Base-by-base conservation (phyloP, 768 basidiomycete genomes). In the Lepiota venenata region DNA sequence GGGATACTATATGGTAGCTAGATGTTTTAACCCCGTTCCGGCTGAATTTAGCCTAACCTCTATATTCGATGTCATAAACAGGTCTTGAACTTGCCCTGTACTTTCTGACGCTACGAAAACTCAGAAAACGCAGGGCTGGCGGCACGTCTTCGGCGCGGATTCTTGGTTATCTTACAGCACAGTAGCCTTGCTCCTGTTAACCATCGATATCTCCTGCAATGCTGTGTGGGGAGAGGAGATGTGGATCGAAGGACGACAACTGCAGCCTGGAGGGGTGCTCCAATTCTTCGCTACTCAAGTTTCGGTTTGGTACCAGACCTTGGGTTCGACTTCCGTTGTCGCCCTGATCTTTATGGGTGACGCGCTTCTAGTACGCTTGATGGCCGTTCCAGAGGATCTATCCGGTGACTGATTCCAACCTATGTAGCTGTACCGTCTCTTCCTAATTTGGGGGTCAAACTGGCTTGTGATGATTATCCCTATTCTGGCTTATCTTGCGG, bases 281-380 rank as follows among this genome's bases (percentile, higher is more conserved):
- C 61, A 41, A 12, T 70, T 63, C 55, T 60, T 70, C 40, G 63
- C 42, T 6, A 57, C 55, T 15, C 61, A 68, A 32, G 61, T 61
- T 21, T 63, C 64, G 15, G 67, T 63, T 20, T 70, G 69, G 67
- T 70, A 68, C 50, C 62, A 70, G 37, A 68, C 67, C 6, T 44
- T 70, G 55, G 63, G 64, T 11, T 67, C 66, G 5, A 61, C 68
- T 3, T 52, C 63, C 9, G 65, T 63, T 3, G 66, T 67, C 6
- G 58, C 56, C 20, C 62, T 66, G 53, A 66, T 68, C 36, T 69
- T 70, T 58, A 61, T 70, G 61, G 66, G 67, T 15, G 67, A 70
- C 55, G 66, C 64, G 16, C 61, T 70, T 18, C 43, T 70, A 57
- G 69, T 70, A 57, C 16, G 64, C 48, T 14, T 10, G 32, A 32